Base-by-base conservation (phyloP, 208 protist genomes). In the Crithidia bombi region DNA sequence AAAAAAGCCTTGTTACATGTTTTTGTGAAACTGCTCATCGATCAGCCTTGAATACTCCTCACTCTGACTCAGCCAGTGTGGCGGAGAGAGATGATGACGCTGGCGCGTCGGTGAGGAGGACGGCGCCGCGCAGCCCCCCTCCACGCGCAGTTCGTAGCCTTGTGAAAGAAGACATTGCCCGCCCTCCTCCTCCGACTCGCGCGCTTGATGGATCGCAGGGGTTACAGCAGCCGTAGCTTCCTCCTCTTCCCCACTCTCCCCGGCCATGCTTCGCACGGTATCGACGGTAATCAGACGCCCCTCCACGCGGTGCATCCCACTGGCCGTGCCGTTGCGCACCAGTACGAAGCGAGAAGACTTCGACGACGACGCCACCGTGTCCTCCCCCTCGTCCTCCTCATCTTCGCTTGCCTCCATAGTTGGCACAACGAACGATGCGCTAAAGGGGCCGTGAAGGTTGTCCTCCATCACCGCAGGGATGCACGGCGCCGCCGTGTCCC, bases 1-100 rank as follows among this genome's bases (percentile, higher is more conserved):
- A 36, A 47, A 30, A 58, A 23, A 30, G 3, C 47, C 21, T 10
- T 23, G 3, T 55, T 28, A 54, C 15, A 61, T 43, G 4, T 39
- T 14, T 19, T 36, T 9, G n/a, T 54, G 30, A 41, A 65, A 65
- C 59, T 65, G 59, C 5, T 26, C 15, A 21, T 54, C 59, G 44
- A 65, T 65, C 19, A 65, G 10, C 5, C 21, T n/a, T 28, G 59
- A 65, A n/a, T 65, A 65, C 44, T 65, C 59, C 4, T 65, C 59
- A n/a, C 26, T 51, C 32, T 43, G 19, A 12, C 30, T 65, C 44
- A 54, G 32, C 5, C 3, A 4, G n/a, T 41, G 51, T 0, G 19
- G 1, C 25, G 35, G 44, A 0, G 30, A 36, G n/a, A 19, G 4
- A 21, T 11, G 10, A 7, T 35, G 30, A 12, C 32, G 1, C 15